Percentiles rank a stretch among this genome's conserved stretches.
These are phyloP conservation scores for Pleomassaria siparia DNA, from an alignment of 2,329 filamentous ascomycete genomes.

Conservation along the genomic window DNA sequence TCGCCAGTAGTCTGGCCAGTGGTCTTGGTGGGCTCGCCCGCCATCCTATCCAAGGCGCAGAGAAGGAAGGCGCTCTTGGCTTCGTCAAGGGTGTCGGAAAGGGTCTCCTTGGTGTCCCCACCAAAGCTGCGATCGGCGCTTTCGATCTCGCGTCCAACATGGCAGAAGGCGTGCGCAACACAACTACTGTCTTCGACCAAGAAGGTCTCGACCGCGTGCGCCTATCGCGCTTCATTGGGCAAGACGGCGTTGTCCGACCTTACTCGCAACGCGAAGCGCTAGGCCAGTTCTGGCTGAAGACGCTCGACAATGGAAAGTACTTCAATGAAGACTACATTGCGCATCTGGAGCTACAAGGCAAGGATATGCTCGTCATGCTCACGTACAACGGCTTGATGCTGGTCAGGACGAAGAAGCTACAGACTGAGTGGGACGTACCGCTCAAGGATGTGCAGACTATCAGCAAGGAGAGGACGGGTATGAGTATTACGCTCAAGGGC, in stretches of 20 bases:
- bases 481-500: conserved; percentile 84
- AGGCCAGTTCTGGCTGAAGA: conserved; percentile 98
- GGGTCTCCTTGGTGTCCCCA: conserved; percentile 88
- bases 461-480: conserved; percentile 90
- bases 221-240: conserved; percentile 87
- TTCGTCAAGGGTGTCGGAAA: conserved; percentile 99
- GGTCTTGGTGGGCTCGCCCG: conserved; percentile 91
- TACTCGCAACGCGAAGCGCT: conserved; percentile 94
- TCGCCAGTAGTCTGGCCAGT: conserved; percentile 88
- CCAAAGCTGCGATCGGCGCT: conserved; percentile 94
- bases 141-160: conserved; percentile 97
- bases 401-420: conserved; percentile 80
- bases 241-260: conserved; percentile 89
- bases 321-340: conserved; percentile 98
- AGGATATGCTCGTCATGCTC: conserved; percentile 78
- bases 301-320: conserved; percentile 94
- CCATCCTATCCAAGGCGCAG: conserved; percentile 92
- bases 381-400: conserved; percentile 76
- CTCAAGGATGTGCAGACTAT: conserved; percentile 97
- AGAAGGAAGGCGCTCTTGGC: conserved; percentile 88
- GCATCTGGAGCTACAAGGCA: conserved; percentile 85
- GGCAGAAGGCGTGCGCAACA: conserved; percentile 96
- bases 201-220: conserved; percentile 92
- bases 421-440: conserved; percentile 93
- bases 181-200: conserved; percentile 95